phyloP scores from a whole-genome alignment of 2,329 filamentous ascomycete genomes.

The Knoxdaviesia capensis region DNA sequence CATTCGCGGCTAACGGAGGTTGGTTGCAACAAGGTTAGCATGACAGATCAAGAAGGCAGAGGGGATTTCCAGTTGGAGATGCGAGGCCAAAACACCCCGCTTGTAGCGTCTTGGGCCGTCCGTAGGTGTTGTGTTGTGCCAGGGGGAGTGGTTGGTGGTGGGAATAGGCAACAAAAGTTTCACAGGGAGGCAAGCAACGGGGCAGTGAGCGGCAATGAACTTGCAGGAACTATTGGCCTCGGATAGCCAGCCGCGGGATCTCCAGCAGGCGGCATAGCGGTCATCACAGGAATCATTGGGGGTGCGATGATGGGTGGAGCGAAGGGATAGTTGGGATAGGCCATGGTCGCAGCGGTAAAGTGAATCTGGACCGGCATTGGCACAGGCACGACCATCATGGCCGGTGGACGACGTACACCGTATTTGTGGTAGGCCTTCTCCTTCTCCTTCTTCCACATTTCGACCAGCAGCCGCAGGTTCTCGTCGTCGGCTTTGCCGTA shows the following conservation, averaged over 20 bases:
- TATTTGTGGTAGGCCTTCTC: slow-evolving; percentile 34
- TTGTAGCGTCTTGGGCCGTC: too few species aligned
- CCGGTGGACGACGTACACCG: slow-evolving; percentile 19
- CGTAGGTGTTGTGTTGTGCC: too few species aligned
- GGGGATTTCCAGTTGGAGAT: too few species aligned
- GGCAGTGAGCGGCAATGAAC: background rate
- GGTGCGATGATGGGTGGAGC: background rate
- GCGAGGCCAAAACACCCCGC: too few species aligned
- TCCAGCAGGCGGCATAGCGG: too few species aligned
- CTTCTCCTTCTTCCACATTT: slow-evolving; percentile 87
- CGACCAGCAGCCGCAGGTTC: slow-evolving; percentile 46
- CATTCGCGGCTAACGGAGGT: too few species aligned
- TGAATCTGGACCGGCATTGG: too few species aligned
- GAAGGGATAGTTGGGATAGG: background rate
- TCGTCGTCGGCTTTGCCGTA: slow-evolving; percentile 52
- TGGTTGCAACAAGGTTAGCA: too few species aligned
- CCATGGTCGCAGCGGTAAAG: too few species aligned
- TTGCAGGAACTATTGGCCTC: background rate
- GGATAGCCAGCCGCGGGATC: background rate
- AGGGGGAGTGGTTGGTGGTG: background rate
- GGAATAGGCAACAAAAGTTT: background rate
- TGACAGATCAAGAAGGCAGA: too few species aligned
- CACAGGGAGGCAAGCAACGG: background rate
- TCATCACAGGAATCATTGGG: too few species aligned
- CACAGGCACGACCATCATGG: too few species aligned